phyloP scores from a whole-genome alignment of 306 rosid species.

The Pueraria montana region DNA sequence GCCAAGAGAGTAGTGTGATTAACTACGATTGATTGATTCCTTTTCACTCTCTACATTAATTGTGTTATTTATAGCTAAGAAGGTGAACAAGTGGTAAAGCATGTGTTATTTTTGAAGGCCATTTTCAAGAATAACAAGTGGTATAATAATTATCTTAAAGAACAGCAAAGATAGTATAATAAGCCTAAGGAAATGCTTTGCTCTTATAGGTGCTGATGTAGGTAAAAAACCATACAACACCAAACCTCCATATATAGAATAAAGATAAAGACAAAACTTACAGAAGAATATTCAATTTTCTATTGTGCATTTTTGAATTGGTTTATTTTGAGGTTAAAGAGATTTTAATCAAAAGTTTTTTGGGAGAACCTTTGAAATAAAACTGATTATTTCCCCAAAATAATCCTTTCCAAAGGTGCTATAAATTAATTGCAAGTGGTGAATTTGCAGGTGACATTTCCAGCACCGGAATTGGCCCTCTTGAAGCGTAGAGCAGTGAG shows the following conservation, averaged over 20 bases:
- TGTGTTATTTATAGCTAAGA: no score
- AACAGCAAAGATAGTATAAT: no score
- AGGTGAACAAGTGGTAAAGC: no score
- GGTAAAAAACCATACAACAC: neutral
- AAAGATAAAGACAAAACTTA: neutral
- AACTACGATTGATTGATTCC: no score
- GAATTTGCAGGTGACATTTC: constrained; percentile 76
- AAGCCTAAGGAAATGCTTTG: no score
- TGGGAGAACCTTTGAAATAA: neutral
- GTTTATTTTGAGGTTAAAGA: neutral
- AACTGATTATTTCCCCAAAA: constrained; percentile 1
- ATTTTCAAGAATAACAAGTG: no score
- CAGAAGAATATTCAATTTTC: neutral
- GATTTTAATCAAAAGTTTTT: neutral
- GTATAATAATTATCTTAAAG: no score
- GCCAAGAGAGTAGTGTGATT: no score
- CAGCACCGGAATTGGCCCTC: constrained; percentile 80
- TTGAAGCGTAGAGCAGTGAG: constrained; percentile 73
- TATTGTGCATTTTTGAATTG: neutral
- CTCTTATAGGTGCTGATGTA: no score
- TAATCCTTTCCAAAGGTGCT: constrained; percentile 2
- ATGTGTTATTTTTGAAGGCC: no score
- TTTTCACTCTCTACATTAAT: no score
- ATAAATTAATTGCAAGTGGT: constrained; percentile 60
- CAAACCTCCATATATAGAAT: constrained; percentile 26